Percentiles rank a stretch among this genome's conserved stretches.
phyloP scores from a whole-genome alignment of 164 flowering plant genomes.

The Kalanchoe fedtschenkoi region DNA sequence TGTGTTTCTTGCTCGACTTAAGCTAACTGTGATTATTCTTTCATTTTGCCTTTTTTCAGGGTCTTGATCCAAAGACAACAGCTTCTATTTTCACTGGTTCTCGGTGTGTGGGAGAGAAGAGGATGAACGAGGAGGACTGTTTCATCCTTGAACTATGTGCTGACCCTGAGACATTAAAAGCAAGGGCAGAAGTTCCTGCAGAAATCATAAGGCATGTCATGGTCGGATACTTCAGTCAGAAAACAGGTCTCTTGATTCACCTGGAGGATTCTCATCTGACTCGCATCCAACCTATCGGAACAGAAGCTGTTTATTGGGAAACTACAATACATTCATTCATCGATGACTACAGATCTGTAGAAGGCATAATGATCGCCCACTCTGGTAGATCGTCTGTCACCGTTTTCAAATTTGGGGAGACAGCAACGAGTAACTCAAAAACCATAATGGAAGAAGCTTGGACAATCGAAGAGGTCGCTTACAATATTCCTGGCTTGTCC shows the following conservation, averaged over 20 bases:
- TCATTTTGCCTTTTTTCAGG: not conserved
- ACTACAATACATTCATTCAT: slow-evolving; percentile 64
- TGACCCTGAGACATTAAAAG: not conserved
- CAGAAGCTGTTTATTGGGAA: slow-evolving; percentile 47
- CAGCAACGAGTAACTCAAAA: slow-evolving; percentile 65
- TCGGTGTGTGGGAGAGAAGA: not conserved
- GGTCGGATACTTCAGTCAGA: not conserved
- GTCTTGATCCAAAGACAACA: not conserved
- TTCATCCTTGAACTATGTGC: not conserved
- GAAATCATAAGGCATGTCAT: not conserved
- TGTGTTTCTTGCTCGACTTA: not conserved
- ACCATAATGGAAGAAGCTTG: slow-evolving; percentile 74
- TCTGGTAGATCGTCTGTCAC: slow-evolving; percentile 61
- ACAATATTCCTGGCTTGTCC: slow-evolving; percentile 65
- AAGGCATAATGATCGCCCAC: slow-evolving; percentile 71
- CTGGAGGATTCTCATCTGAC: not conserved
- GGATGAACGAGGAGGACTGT: not conserved
- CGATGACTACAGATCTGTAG: slow-evolving; percentile 62
- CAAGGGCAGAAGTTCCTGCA: not conserved
- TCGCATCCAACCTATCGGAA: not conserved
- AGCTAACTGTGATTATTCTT: too few species aligned
- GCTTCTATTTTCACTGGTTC: not conserved
- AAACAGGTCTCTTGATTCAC: not conserved
- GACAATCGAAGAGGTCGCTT: slow-evolving; percentile 75
- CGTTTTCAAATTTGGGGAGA: slow-evolving; percentile 67